Base-by-base conservation (phyloP, 768 basidiomycete genomes). In the Boletellus ananas region DNA sequence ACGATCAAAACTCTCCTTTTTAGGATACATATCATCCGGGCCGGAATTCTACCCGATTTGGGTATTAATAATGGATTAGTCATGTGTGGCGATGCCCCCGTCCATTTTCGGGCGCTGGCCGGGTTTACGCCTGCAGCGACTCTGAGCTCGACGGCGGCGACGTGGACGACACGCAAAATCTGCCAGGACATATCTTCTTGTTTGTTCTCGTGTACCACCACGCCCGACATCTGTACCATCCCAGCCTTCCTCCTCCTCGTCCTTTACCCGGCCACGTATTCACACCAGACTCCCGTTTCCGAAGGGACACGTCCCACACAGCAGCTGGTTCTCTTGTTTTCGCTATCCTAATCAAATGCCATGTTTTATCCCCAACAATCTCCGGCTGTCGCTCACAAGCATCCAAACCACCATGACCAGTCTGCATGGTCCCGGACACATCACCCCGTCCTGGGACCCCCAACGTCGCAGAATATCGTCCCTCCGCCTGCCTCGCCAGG, bases 331-430 rank as follows among this genome's bases (percentile, higher is more conserved):
- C 50, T 39, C 43, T 39, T 48, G 46, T 10, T 49, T 38, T 45
- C 43, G 40, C 49, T 49, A 14, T 25, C 31, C 6, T 25, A 12
- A 56, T 59, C 71, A 68, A 68, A 77, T 77, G 77, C 75, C 54
- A 90, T 90, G 87, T 90, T 87, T 74, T 90, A 87, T 70, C 77
- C 87, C 63, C 87, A 88, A 66, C 87, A 87, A 69, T 89, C 88
- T 57, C 87, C 88, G 64, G 85, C 81, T 64, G 83, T 90, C 64
- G 73, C 78, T 56, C 87, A 86, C 75, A 89, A 89, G 65, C 77
- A 88, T 58, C 72, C 85, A 58, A 79, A 74, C 53, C 85, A 85
- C 63, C 84, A 86, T 67, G 87, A 89, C 72, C 85, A 84, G 72
- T 77, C 79, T 20, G 78, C 84, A 43, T 90, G 87, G 87, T 72